Evolutionary conservation across 2,329 filamentous ascomycete genomes (phyloP).

Genomic region (Arthrobotrys conoides): DNA sequence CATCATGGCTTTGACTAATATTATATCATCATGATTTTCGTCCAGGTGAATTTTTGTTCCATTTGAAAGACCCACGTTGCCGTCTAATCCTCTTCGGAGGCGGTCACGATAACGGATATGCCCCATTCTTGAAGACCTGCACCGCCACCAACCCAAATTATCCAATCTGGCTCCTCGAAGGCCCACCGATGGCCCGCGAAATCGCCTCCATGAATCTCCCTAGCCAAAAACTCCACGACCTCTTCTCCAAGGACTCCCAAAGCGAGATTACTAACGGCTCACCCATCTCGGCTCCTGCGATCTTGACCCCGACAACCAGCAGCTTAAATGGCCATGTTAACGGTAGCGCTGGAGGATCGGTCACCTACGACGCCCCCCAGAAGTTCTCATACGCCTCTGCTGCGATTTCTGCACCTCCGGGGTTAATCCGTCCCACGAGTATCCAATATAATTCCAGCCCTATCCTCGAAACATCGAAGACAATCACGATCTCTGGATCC

Average conservation of each 20-base stretch:
- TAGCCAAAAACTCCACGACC: constrained; percentile 21
- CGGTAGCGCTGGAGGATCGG: constrained; percentile 6
- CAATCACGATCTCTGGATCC: constrained; percentile 39
- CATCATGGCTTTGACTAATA: not conserved
- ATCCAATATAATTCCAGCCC: constrained; percentile 58
- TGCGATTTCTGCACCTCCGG: constrained; percentile 25
- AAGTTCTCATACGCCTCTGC: constrained; percentile 57
- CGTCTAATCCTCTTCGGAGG: constrained; percentile 75
- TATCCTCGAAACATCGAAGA: constrained; percentile 22
- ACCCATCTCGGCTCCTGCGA: constrained; percentile 15
- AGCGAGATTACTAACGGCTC: constrained; percentile 47
- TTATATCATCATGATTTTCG: not conserved
- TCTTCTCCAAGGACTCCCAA: constrained; percentile 52
- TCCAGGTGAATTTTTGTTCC: constrained; percentile 64
- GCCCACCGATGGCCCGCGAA: constrained; percentile 39
- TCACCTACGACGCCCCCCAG: not conserved
- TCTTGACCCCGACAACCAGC: constrained; percentile 38
- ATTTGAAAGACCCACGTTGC: constrained; percentile 75
- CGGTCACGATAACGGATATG: constrained; percentile 75
- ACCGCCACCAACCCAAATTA: constrained; percentile 53
- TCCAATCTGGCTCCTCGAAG: constrained; percentile 58
- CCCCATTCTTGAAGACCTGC: constrained; percentile 72
- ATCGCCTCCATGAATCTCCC: constrained; percentile 48
- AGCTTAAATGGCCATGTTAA: constrained; percentile 35
- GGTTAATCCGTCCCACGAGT: constrained; percentile 37